Evolutionary conservation across 2,329 filamentous ascomycete genomes (phyloP).

Genomic region (Pseudocercospora pini-densiflorae): DNA sequence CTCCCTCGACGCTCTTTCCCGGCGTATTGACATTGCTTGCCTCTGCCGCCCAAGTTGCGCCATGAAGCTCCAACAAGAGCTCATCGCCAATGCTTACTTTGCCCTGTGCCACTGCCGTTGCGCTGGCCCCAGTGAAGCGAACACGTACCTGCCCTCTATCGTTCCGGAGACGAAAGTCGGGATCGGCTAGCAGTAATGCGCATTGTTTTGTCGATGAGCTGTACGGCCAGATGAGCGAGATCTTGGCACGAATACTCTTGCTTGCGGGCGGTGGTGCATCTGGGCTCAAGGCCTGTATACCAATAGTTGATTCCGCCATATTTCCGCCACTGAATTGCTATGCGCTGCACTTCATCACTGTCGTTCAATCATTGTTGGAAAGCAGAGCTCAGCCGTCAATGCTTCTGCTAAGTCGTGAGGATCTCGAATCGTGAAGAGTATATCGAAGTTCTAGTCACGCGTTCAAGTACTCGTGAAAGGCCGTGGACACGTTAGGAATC

Average conservation of each 20-base stretch:
- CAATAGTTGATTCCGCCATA: background rate
- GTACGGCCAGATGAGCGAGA: conserved; percentile 91
- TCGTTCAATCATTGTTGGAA: background rate
- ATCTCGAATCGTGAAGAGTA: background rate
- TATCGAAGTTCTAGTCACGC: background rate
- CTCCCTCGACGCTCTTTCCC: conserved; percentile 62
- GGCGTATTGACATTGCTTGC: conserved; percentile 59
- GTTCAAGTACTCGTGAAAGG: background rate
- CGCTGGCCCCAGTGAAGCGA: conserved; percentile 72
- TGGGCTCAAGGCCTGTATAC: conserved; percentile 3
- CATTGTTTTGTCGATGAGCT: conserved; percentile 75
- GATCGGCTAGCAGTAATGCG: conserved; percentile 81
- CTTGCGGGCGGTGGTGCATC: conserved; percentile 25
- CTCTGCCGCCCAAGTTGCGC: conserved; percentile 66
- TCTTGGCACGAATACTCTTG: conserved; percentile 65
- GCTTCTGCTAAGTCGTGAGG: background rate
- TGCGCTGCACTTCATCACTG: background rate
- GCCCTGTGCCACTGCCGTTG: conserved; percentile 68
- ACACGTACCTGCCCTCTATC: conserved; percentile 80
- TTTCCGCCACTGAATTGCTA: background rate
- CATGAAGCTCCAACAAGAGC: conserved; percentile 70
- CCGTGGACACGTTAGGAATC: background rate
- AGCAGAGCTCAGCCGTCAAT: background rate
- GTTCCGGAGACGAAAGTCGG: conserved; percentile 78
- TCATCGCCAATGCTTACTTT: conserved; percentile 79